Percentiles rank a stretch among this genome's conserved stretches.
phyloP scores from a whole-genome alignment of 2,329 filamentous ascomycete genomes.

The Aspergillus aculeatinus region DNA sequence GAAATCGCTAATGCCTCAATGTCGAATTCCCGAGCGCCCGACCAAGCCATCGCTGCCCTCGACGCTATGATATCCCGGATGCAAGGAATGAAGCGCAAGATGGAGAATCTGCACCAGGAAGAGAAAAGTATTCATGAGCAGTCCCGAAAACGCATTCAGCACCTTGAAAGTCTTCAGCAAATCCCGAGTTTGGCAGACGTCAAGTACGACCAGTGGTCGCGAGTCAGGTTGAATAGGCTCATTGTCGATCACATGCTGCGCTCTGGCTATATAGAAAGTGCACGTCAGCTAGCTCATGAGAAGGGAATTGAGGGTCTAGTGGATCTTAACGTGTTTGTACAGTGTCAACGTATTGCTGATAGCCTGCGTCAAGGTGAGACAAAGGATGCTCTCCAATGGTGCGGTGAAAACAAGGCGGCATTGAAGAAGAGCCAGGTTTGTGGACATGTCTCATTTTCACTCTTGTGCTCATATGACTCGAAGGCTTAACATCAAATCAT shows the following conservation, averaged over 20 bases:
- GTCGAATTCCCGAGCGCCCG: constrained; percentile 60
- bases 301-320: constrained; percentile 77
- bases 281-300: constrained; percentile 70
- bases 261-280: constrained; percentile 77
- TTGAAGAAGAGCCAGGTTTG: constrained; percentile 80
- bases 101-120: constrained; percentile 73
- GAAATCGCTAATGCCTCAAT: constrained; percentile 62
- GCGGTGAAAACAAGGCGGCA: constrained; percentile 87
- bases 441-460: constrained; percentile 1
- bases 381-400: constrained; percentile 82
- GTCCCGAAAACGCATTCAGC: constrained; percentile 71
- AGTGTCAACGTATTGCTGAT: constrained; percentile 74
- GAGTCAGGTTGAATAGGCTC: constrained; percentile 75
- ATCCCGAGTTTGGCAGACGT: constrained; percentile 84
- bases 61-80: constrained; percentile 83
- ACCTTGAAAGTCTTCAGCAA: constrained; percentile 76
- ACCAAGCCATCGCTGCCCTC: constrained; percentile 74
- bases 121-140: constrained; percentile 75
- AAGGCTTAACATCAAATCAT: not conserved
- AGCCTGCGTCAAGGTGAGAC: constrained; percentile 70
- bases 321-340: constrained; percentile 82
- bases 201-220: constrained; percentile 89
- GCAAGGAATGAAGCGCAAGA: constrained; percentile 84
- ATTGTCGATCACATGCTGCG: constrained; percentile 91
- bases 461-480: not conserved